Conservation (phyloP, 2,329 filamentous ascomycete genomes). For the Chaetomiaceae sp. region DNA sequence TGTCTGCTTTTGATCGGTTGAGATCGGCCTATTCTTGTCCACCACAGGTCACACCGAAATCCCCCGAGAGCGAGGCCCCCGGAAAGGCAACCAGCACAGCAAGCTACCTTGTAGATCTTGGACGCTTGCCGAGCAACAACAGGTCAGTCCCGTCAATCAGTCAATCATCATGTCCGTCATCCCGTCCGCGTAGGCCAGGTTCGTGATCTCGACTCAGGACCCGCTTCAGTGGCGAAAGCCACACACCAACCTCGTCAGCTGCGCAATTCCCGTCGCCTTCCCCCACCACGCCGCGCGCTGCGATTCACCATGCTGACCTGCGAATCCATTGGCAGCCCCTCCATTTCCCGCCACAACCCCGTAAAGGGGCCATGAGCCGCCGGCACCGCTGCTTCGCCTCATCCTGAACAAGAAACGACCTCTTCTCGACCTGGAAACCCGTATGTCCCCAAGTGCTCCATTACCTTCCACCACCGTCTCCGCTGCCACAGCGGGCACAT, state of each 20-base stretch:
- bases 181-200: neutral
- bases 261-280: neutral
- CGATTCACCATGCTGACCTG: conserved; percentile 17
- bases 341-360: conserved; percentile 26
- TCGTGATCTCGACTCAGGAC: conserved; percentile 16
- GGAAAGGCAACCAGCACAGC: neutral
- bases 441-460: conserved; percentile 20
- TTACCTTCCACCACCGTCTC: conserved; percentile 7
- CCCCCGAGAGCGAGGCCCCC: neutral
- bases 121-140: conserved; percentile 3
- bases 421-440: conserved; percentile 5
- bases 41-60: neutral
- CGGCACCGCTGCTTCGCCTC: conserved; percentile 22
- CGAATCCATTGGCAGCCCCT: conserved; percentile 18
- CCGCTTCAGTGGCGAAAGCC: conserved; percentile 20
- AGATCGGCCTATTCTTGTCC: conserved; percentile 19
- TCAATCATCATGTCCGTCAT: conserved; percentile 1
- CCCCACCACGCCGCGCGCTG: conserved; percentile 15
- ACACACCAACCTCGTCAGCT: conserved; percentile 20
- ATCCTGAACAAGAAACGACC: conserved; percentile 15
- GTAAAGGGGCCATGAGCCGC: conserved; percentile 25
- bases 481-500: conserved; percentile 3
- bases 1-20: conserved; percentile 10
- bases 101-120: neutral
- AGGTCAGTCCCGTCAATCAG: conserved; percentile 6